Conservation (phyloP, 768 basidiomycete species). For the Xanthoconium stramineum region DNA sequence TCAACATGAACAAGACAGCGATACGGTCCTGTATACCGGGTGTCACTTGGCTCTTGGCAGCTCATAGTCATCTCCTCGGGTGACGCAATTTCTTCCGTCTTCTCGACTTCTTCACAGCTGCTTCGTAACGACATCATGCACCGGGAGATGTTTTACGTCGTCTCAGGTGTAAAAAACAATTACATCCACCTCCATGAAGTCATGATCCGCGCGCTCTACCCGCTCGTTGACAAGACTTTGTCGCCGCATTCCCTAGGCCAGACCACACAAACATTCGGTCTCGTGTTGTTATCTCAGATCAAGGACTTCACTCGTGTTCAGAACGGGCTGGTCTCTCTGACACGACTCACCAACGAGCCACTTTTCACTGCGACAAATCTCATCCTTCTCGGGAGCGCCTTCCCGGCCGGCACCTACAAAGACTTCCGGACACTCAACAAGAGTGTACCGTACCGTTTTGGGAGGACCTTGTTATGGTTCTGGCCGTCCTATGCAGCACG, state of each 20-base stretch:
- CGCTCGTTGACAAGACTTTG: constrained; percentile 19
- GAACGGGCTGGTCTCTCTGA: constrained; percentile 10
- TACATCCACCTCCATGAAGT: constrained; percentile 10
- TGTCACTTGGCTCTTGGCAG: constrained; percentile 18
- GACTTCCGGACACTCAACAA: constrained; percentile 20
- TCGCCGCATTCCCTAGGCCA: constrained; percentile 12
- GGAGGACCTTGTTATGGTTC: constrained; percentile 8
- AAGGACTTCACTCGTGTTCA: not conserved
- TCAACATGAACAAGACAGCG: constrained; percentile 4
- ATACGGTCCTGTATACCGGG: constrained; percentile 13
- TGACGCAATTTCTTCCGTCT: constrained; percentile 10
- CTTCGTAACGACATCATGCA: constrained; percentile 16
- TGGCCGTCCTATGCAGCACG: constrained; percentile 18
- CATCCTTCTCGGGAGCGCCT: constrained; percentile 18
- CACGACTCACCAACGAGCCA: constrained; percentile 13
- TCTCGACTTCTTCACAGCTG: not conserved
- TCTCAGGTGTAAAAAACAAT: constrained; percentile 11
- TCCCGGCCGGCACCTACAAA: constrained; percentile 17
- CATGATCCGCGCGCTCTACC: constrained; percentile 20
- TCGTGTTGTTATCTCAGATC: constrained; percentile 10
- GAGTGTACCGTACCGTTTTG: constrained; percentile 19
- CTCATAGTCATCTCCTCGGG: constrained; percentile 17
- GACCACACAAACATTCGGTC: constrained; percentile 12
- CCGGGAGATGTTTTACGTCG: constrained; percentile 6
- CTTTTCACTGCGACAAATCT: constrained; percentile 18